phyloP scores from a whole-genome alignment of 192 early-diverging fungal genomes.

The Rhizoclosmatium globosum region DNA sequence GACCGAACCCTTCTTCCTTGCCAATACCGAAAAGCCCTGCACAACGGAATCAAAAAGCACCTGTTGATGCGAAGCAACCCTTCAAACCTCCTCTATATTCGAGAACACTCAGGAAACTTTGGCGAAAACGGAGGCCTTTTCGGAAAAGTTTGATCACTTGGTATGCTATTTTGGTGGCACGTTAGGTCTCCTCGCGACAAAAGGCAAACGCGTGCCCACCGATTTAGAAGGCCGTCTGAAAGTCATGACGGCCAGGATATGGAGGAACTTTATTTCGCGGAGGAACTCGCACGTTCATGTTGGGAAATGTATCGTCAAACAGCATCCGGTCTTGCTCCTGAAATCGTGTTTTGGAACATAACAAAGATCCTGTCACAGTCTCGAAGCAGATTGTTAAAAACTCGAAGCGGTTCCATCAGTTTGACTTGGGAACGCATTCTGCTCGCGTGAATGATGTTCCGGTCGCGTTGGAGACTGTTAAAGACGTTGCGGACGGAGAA shows the following conservation, averaged over 20 bases:
- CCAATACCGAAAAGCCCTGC: constrained; percentile 72
- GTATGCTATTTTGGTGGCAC: constrained; percentile 92
- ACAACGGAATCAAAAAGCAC: constrained; percentile 69
- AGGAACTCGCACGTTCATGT: constrained; percentile 80
- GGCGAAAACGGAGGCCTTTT: background rate
- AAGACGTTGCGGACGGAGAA: constrained; percentile 23
- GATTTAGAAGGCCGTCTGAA: background rate
- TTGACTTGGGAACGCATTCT: background rate
- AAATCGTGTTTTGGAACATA: constrained; percentile 82
- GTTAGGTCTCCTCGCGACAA: constrained; percentile 79
- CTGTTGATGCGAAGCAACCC: constrained; percentile 67
- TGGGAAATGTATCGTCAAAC: constrained; percentile 84
- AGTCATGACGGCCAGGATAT: constrained; percentile 45
- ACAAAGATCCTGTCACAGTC: constrained; percentile 32
- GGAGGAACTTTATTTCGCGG: constrained; percentile 71
- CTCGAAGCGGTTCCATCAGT: constrained; percentile 21
- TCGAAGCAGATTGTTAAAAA: constrained; percentile 11
- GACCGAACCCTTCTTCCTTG: constrained; percentile 68
- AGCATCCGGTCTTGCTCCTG: constrained; percentile 80
- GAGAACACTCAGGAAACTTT: constrained; percentile 53
- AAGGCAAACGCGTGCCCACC: constrained; percentile 53
- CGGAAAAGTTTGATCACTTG: constrained; percentile 89
- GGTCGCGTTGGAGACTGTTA: constrained; percentile 11
- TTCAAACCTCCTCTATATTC: constrained; percentile 68
- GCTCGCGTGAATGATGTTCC: background rate